Evolutionary conservation across 805 yeast species (phyloP), one percentile per base, ranked within the genome.

Genomic region (Isabelozyma heimii): DNA sequence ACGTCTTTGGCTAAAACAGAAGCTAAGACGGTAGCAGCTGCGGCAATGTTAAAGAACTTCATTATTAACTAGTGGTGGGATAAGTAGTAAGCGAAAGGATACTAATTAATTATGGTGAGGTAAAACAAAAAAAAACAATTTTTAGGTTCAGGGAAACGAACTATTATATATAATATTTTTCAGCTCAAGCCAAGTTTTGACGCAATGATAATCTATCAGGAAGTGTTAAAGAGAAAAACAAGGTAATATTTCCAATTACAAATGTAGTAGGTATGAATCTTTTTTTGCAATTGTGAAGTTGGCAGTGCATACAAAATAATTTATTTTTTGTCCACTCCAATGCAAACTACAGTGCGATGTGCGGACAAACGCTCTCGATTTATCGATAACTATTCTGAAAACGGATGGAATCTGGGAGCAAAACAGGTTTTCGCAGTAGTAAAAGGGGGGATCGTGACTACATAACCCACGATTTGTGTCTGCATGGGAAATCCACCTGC

Each of bases 1-100:
- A 71, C 77, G 48, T 68, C 60, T 40, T 52, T 39, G 37, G 76
- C 74, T 39, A 58, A 42, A 46, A 60, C 45, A 40, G 59, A 45
- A 39, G 52, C 42, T 6, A 46, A 37, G 14, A 49, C 40, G 30
- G 46, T 42, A 35, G 54, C 24, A 20, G 24, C 24, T 20, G 24
- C 24, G 24, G 24, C 24, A 20, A 20, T 20, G 24, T 20, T 20
- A 20, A 20, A 44, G 40, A 55, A 48, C 45, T 46, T 55, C 17
- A 57, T 57, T 42, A 39, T 50, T 30, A 24, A 40, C 39, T 24
- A 37, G 17, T n/a, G 40, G 14, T 14, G 5, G 40, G 40, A 17
- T 13, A 37, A 15, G 40, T 30, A 30, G n/a, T 30, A 30, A 30
- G 35, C 35, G 35, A 30, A 20, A 30, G 35, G 35, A 30, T 30